A percentile compares a stretch with the other conserved stretches of the same genome.
Evolutionary conservation across 192 early-diverging fungal species (phyloP).

Genomic region (Allomyces macrogynus): DNA sequence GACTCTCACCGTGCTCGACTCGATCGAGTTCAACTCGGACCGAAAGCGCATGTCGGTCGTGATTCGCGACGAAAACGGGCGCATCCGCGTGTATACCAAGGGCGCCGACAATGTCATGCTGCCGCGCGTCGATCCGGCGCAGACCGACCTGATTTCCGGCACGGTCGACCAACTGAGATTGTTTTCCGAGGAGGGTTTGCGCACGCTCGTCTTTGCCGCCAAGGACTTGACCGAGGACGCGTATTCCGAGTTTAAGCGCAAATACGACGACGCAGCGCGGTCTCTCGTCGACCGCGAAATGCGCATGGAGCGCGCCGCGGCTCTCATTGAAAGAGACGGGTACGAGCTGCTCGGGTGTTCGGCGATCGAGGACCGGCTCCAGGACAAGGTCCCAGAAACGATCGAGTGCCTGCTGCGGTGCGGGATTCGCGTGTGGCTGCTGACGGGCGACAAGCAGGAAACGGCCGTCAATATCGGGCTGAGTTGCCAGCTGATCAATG

Average conservation of each 20-base stretch:
- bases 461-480: slow-evolving; percentile 44
- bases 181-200: slow-evolving; percentile 55
- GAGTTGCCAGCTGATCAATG: slow-evolving; percentile 5
- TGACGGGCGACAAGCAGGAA: slow-evolving; percentile 44
- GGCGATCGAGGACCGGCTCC: slow-evolving; percentile 39
- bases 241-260: slow-evolving; percentile 43
- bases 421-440: slow-evolving; percentile 33
- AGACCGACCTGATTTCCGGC: not conserved
- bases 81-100: slow-evolving; percentile 65
- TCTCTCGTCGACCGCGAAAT: slow-evolving; percentile 38
- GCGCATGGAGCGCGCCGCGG: slow-evolving; percentile 17
- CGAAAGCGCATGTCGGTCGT: slow-evolving; percentile 88
- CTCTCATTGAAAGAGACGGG: slow-evolving; percentile 21
- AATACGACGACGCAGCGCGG: slow-evolving; percentile 47
- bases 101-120: slow-evolving; percentile 13
- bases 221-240: slow-evolving; percentile 34
- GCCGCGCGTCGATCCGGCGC: not conserved
- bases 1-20: slow-evolving; percentile 39
- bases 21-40: slow-evolving; percentile 83
- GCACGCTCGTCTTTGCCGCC: slow-evolving; percentile 64
- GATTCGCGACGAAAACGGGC: slow-evolving; percentile 44
- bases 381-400: slow-evolving; percentile 36
- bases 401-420: slow-evolving; percentile 28
- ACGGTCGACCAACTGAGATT: slow-evolving; percentile 41
- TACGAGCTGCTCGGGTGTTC: slow-evolving; percentile 27